Conservation (phyloP, 2,329 filamentous ascomycete species). For the Acephala macrosclerotiorum region DNA sequence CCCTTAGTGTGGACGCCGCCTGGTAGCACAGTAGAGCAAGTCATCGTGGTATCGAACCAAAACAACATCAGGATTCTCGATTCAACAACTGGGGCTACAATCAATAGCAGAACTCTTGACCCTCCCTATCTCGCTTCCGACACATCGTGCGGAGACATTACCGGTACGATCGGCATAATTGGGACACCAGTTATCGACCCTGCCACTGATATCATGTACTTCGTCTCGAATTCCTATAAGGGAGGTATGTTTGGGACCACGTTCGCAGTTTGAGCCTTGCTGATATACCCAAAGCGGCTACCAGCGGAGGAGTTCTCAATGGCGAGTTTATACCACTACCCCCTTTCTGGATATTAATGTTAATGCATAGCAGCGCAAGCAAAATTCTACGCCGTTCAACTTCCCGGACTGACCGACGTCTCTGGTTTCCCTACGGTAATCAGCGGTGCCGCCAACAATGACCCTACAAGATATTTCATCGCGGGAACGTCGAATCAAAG, state of each 20-base stretch:
- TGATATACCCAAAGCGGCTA: neutral
- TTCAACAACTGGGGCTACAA: slow-evolving; percentile 58
- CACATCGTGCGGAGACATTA: slow-evolving; percentile 21
- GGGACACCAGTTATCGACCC: slow-evolving; percentile 31
- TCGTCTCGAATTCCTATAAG: slow-evolving; percentile 28
- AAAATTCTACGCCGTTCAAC: slow-evolving; percentile 26
- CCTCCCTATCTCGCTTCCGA: slow-evolving; percentile 50
- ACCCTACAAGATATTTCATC: slow-evolving; percentile 25
- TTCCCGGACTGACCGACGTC: slow-evolving; percentile 19
- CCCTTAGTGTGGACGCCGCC: slow-evolving; percentile 60
- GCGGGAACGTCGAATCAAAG: slow-evolving; percentile 28
- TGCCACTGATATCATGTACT: slow-evolving; percentile 26
- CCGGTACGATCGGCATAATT: slow-evolving; percentile 28
- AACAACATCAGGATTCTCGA: slow-evolving; percentile 65
- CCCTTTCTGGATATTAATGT: neutral
- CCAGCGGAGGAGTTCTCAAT: neutral
- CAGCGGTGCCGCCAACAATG: slow-evolving; percentile 27
- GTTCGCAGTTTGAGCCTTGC: neutral
- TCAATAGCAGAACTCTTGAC: slow-evolving; percentile 55
- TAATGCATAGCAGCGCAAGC: slow-evolving; percentile 6
- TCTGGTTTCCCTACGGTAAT: slow-evolving; percentile 22
- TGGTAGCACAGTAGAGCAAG: slow-evolving; percentile 53
- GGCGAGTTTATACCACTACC: neutral
- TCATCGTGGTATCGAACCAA: slow-evolving; percentile 62
- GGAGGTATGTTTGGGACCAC: neutral